Base-by-base conservation (phyloP, 2,329 filamentous ascomycete species). In the Parafenestella ontariensis region DNA sequence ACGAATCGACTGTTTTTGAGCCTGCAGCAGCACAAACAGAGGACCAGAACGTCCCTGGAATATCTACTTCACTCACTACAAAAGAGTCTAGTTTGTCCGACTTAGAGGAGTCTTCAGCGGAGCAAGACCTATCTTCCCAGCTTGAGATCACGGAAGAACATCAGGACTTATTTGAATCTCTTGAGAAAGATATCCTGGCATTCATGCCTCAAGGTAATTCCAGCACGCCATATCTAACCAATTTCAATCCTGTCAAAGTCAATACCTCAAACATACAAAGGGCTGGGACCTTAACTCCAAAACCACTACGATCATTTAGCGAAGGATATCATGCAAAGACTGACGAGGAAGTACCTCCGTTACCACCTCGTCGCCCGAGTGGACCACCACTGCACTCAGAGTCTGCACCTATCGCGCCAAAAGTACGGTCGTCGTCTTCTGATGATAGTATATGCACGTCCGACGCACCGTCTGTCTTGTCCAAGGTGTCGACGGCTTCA, bases 361-460 rank as follows among this genome's bases (percentile, higher is more conserved):
- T 67, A n/a, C 62, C 62, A 17, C 64, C 65, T 41, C 67, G 67
- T 17, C 64, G 57, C 8, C 54, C 64, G 1, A 65, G 53, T 39
- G 59, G 40, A 31, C 50, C 52, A 13, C 54, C 51, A 18, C 20
- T 49, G 20, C 37, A 23, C 5, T 45, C 50, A 15, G 40, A 51
- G 17, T 47, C 45, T 5, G 29, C 21, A 15, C 13, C 45, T 20
- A 39, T 47, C 5, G n/a, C 51, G 28, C 26, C 18, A 23, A 42
- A 55, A 45, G 46, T 29, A 37, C 43, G 37, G 1, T 61, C 60
- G 15, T 44, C 33, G 1, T 49, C 58, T 4, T 60, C 58, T 23
- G 50, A 64, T 17, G 58, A 60, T 34, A 63, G 39, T 26, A 51
- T 48, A 3, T 52, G 11, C 42, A 54, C 52, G 9, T 52, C 50